Percentiles rank a stretch among this genome's conserved stretches.
These are phyloP conservation scores for Paraphaeosphaeria sporulosa DNA, from an alignment of 2,329 filamentous ascomycete genomes.

Conservation along the genomic window DNA sequence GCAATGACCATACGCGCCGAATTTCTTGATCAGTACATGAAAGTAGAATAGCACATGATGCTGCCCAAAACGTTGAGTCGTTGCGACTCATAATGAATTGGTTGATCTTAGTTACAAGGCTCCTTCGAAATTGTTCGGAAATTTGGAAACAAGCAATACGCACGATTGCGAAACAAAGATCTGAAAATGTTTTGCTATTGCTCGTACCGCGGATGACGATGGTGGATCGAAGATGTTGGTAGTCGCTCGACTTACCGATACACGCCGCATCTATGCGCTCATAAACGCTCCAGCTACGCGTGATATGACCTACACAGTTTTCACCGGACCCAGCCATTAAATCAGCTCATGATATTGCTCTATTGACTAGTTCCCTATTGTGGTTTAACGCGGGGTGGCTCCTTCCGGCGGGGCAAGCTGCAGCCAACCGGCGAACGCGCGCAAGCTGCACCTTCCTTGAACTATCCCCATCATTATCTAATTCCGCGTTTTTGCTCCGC, in stretches of 20 bases:
- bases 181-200: neutral
- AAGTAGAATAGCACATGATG: neutral
- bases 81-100: neutral
- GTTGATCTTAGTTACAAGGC: neutral
- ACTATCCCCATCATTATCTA: conserved; percentile 1
- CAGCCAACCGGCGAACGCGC: conserved; percentile 24
- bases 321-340: neutral
- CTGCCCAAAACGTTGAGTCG: neutral
- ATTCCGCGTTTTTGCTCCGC: conserved; percentile 22
- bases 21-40: neutral
- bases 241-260: neutral
- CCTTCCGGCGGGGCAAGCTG: neutral
- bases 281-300: neutral
- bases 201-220: neutral
- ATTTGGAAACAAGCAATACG: neutral
- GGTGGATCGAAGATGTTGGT: neutral
- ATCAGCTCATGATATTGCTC: neutral
- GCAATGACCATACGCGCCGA: neutral
- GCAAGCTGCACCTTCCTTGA: conserved; percentile 11
- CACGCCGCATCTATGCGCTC: neutral
- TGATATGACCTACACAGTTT: neutral
- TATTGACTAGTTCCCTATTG: conserved; percentile 4
- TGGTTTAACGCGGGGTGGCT: conserved; percentile 15
- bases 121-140: neutral
- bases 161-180: neutral